Percentiles rank a stretch among this genome's conserved stretches.
These are phyloP conservation scores for Cornus controversa DNA, from an alignment of 148 eudicot species.

Conservation along the genomic window DNA sequence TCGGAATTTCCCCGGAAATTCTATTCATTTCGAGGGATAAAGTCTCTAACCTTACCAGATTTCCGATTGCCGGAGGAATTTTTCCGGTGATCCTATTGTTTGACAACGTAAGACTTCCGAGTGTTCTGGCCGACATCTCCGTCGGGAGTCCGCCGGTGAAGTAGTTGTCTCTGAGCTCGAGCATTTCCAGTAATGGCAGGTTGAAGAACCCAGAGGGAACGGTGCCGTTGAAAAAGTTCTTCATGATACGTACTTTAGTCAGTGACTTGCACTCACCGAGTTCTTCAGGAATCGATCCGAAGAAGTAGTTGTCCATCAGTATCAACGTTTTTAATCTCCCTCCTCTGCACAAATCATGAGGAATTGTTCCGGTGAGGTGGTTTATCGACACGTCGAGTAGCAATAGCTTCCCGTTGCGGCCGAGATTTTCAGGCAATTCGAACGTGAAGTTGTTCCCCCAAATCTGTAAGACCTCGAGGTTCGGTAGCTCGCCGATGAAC, in stretches of 20 bases:
- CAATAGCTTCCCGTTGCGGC: conserved; percentile 30
- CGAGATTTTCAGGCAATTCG: conserved; percentile 44
- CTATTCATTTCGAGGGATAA: conserved; percentile 32
- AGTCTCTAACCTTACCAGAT: conserved; percentile 22
- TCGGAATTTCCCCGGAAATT: conserved; percentile 46
- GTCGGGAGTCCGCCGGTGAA: conserved; percentile 51
- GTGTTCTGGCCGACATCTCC: conserved; percentile 21
- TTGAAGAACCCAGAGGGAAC: conserved; percentile 44
- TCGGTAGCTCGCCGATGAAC: conserved; percentile 44
- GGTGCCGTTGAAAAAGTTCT: conserved; percentile 34
- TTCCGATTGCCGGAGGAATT: conserved; percentile 37
- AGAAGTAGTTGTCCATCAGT: conserved; percentile 37
- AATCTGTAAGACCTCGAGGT: conserved; percentile 41
- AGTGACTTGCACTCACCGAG: conserved; percentile 43
- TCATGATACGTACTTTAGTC: conserved; percentile 27
- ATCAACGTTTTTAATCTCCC: conserved; percentile 29
- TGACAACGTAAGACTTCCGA: conserved; percentile 30
- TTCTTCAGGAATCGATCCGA: conserved; percentile 37
- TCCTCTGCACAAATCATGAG: conserved; percentile 32
- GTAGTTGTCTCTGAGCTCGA: conserved; percentile 38
- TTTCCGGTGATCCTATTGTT: conserved; percentile 39
- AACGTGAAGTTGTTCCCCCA: conserved; percentile 47
- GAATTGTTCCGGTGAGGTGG: conserved; percentile 45
- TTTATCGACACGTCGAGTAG: conserved; percentile 33
- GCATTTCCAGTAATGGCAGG: conserved; percentile 24